Conservation (phyloP, 2,329 filamentous ascomycete species). For the Fusarium algeriense region DNA sequence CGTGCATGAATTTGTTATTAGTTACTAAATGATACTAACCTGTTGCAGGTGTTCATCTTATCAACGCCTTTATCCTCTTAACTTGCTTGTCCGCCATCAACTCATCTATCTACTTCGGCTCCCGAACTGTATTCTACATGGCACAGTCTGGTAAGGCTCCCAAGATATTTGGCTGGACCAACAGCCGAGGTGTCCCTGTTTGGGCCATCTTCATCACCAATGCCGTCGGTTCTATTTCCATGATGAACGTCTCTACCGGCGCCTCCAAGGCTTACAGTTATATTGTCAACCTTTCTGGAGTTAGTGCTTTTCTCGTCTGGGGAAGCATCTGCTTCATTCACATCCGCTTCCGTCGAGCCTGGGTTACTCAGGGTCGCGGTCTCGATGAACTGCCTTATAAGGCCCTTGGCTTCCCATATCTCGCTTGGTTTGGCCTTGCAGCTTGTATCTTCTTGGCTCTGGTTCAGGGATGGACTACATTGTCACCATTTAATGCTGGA, state of each 20-base stretch:
- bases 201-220: conserved; percentile 77
- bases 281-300: conserved; percentile 77
- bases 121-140: conserved; percentile 81
- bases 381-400: conserved; percentile 67
- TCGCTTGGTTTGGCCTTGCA: conserved; percentile 69
- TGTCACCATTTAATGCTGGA: conserved; percentile 68
- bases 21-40: conserved; percentile 9
- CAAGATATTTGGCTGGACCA: conserved; percentile 74
- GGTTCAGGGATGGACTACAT: conserved; percentile 71
- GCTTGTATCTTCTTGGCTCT: conserved; percentile 71
- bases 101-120: conserved; percentile 81
- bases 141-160: conserved; percentile 80
- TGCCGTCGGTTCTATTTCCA: conserved; percentile 75
- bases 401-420: conserved; percentile 67
- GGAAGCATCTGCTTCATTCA: conserved; percentile 77
- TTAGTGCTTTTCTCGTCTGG: conserved; percentile 80
- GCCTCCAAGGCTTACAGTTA: conserved; percentile 74
- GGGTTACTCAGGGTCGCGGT: conserved; percentile 68
- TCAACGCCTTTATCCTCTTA: conserved; percentile 82
- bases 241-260: conserved; percentile 79
- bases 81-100: conserved; percentile 80
- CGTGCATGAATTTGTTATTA: conserved; percentile 5
- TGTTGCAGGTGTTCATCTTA: conserved; percentile 70
- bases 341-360: conserved; percentile 76
- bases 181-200: conserved; percentile 71